A percentile compares a stretch with the other conserved stretches of the same genome.
Evolutionary conservation across 2,329 filamentous ascomycete species (phyloP).

Genomic region (Scedosporium dehoogii): DNA sequence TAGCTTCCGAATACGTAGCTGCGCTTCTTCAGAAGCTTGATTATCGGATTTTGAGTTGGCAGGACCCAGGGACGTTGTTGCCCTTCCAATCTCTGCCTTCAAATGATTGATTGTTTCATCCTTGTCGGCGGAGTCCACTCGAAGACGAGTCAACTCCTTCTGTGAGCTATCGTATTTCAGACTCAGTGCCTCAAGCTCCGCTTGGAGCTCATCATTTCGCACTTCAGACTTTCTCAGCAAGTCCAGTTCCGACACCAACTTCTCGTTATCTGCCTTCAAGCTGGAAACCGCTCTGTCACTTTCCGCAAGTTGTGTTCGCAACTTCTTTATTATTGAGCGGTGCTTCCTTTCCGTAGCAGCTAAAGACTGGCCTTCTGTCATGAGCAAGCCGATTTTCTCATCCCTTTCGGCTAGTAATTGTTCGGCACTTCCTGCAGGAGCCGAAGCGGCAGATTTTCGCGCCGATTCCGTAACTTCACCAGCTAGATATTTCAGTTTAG

Average conservation of each 20-base stretch:
- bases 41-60: slow-evolving; percentile 36
- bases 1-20: slow-evolving; percentile 33
- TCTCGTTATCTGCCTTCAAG: slow-evolving; percentile 25
- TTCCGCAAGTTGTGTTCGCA: slow-evolving; percentile 56
- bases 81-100: slow-evolving; percentile 58
- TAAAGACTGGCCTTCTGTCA: slow-evolving; percentile 86
- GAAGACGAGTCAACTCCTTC: slow-evolving; percentile 44
- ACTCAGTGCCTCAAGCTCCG: slow-evolving; percentile 11
- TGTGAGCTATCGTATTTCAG: slow-evolving; percentile 17
- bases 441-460: slow-evolving; percentile 53
- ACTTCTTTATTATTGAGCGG: slow-evolving; percentile 70
- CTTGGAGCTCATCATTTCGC: slow-evolving; percentile 23
- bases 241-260: slow-evolving; percentile 35
- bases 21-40: slow-evolving; percentile 53
- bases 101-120: slow-evolving; percentile 58
- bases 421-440: slow-evolving; percentile 56
- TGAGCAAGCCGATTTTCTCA: slow-evolving; percentile 75
- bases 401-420: slow-evolving; percentile 83
- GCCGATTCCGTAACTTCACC: slow-evolving; percentile 70
- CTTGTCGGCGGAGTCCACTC: slow-evolving; percentile 51
- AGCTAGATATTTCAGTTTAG: slow-evolving; percentile 81
- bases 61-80: slow-evolving; percentile 54
- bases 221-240: slow-evolving; percentile 25
- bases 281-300: slow-evolving; percentile 56
- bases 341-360: slow-evolving; percentile 81